Percentiles rank a stretch among this genome's conserved stretches.
Evolutionary conservation across 345 rosid species (phyloP).

Genomic region (Litchi chinensis): DNA sequence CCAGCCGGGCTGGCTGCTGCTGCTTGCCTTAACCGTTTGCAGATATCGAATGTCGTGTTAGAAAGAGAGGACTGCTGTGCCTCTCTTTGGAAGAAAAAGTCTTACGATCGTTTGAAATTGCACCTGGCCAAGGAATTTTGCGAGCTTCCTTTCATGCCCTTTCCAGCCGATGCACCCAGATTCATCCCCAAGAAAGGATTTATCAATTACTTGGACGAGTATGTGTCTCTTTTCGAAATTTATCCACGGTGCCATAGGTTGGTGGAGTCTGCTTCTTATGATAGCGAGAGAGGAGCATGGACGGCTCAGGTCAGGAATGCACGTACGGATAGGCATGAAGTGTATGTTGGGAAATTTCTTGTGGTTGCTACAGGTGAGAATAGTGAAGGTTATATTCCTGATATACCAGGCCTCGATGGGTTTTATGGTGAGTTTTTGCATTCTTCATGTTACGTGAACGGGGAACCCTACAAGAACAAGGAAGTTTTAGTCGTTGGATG

Average conservation of each 20-base stretch:
- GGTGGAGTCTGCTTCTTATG: constrained; percentile 30
- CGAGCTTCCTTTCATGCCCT: constrained; percentile 52
- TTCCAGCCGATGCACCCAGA: constrained; percentile 36
- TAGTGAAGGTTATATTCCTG: constrained; percentile 38
- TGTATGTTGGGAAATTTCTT: constrained; percentile 39
- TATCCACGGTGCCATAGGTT: constrained; percentile 30
- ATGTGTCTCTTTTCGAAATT: constrained; percentile 39
- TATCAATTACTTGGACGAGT: constrained; percentile 48
- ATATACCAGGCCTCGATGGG: constrained; percentile 37
- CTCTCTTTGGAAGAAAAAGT: constrained; percentile 56
- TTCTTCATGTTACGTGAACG: constrained; percentile 44
- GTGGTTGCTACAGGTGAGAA: constrained; percentile 62
- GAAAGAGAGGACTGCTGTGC: constrained; percentile 59
- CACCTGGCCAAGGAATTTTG: constrained; percentile 59
- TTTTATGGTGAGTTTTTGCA: constrained; percentile 45
- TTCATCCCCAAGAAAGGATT: constrained; percentile 46
- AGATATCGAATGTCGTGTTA: constrained; percentile 42
- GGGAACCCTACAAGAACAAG: constrained; percentile 25
- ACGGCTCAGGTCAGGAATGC: constrained; percentile 31
- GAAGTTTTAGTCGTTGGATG: constrained; percentile 61
- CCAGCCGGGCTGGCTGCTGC: constrained; percentile 64
- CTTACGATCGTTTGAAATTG: constrained; percentile 54
- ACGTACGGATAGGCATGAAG: not conserved
- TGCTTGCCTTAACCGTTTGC: constrained; percentile 47
- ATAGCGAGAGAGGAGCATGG: constrained; percentile 32